A percentile compares a stretch with the other conserved stretches of the same genome.
Conservation (phyloP, 2,329 filamentous ascomycete species). For the Colletotrichum godetiae region DNA sequence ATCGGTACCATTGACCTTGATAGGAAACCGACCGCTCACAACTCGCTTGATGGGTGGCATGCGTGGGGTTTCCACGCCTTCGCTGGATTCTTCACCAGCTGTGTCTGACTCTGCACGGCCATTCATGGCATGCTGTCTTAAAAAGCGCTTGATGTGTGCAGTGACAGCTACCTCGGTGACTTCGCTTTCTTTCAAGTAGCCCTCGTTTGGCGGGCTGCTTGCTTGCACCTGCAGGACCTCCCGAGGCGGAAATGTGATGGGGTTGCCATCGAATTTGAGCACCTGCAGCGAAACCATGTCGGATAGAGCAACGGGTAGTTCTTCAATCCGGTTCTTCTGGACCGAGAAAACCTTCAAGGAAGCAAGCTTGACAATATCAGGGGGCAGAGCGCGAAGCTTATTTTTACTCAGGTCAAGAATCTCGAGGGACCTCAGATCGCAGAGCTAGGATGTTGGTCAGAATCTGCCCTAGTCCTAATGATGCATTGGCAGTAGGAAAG, state of each 20-base stretch:
- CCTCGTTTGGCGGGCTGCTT: constrained; percentile 66
- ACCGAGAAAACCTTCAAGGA: constrained; percentile 91
- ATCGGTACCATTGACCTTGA: constrained; percentile 80
- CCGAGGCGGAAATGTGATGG: constrained; percentile 78
- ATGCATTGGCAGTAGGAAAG: constrained; percentile 15
- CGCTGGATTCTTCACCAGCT: constrained; percentile 72
- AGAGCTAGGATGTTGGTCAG: constrained; percentile 69
- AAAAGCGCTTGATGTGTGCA: constrained; percentile 70
- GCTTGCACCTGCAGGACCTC: constrained; percentile 72
- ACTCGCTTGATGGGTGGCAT: constrained; percentile 70
- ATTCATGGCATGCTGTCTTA: constrained; percentile 64
- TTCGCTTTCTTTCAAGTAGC: constrained; percentile 70
- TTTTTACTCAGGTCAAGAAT: constrained; percentile 94
- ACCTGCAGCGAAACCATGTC: constrained; percentile 92
- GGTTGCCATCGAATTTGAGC: constrained; percentile 90
- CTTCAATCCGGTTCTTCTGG: constrained; percentile 86
- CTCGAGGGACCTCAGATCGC: constrained; percentile 86
- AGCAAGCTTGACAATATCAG: constrained; percentile 81
- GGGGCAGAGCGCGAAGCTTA: constrained; percentile 80
- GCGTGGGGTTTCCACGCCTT: constrained; percentile 83
- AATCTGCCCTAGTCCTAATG: not conserved
- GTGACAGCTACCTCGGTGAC: constrained; percentile 71
- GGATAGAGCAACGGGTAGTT: constrained; percentile 84
- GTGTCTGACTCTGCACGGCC: constrained; percentile 67
- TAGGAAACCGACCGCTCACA: constrained; percentile 73